phyloP scores from a whole-genome alignment of 805 yeast species.

The Nakazawaea ishiwadae region DNA sequence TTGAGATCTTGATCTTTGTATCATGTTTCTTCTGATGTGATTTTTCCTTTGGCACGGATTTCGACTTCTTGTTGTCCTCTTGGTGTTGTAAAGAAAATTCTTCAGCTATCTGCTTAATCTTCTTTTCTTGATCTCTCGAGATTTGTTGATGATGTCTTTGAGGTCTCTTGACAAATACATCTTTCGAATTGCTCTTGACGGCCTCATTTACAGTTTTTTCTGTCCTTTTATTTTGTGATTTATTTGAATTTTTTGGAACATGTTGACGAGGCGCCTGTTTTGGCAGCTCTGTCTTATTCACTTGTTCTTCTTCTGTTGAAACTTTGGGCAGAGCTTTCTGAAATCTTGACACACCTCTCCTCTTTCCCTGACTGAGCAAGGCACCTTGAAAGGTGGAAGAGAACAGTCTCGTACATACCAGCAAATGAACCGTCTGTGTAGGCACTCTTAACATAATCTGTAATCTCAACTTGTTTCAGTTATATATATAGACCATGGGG shows the following conservation, averaged over 20 bases:
- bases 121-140: neutral
- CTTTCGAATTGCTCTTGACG: too few relatives aligned
- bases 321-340: neutral
- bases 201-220: too few relatives aligned
- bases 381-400: neutral
- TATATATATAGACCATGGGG: too few relatives aligned
- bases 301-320: neutral
- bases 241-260: too few relatives aligned
- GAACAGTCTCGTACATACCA: neutral
- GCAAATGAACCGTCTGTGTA: neutral
- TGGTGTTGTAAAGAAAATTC: conserved; percentile 5
- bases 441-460: neutral
- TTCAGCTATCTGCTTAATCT: conserved; percentile 6
- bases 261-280: neutral
- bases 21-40: conserved; percentile 1
- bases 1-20: conserved; percentile 22
- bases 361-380: neutral
- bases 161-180: too few relatives aligned
- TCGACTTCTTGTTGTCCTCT: neutral
- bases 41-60: neutral
- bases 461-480: neutral
- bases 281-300: neutral
- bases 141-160: neutral
- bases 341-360: conserved; percentile 7
- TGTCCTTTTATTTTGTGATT: too few relatives aligned